These are phyloP conservation scores for Chlorella vulgaris DNA, from an alignment of 139 green algal genomes.

Conservation along the genomic window DNA sequence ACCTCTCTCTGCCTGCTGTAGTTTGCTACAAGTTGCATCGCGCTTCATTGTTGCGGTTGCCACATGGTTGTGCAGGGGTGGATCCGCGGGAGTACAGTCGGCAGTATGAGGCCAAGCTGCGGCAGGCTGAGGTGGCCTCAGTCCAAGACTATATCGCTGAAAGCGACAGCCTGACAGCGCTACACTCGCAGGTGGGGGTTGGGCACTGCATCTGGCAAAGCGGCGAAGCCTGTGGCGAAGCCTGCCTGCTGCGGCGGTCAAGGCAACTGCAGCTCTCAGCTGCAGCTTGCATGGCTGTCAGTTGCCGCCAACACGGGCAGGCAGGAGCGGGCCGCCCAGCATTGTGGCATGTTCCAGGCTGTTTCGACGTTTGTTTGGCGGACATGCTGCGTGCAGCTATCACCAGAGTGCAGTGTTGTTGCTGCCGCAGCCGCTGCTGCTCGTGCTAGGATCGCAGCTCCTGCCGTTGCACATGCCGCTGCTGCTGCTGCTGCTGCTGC, in stretches of 20 bases:
- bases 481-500: background rate
- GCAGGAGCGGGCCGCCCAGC: background rate
- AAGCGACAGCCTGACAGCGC: slow-evolving; percentile 84
- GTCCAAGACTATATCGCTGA: slow-evolving; percentile 96
- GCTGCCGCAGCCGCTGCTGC: background rate
- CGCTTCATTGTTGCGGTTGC: background rate
- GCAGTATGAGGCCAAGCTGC: slow-evolving; percentile 86
- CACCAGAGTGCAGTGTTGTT: no score
- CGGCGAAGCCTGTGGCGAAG: background rate
- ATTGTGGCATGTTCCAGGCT: background rate
- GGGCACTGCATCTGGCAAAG: background rate
- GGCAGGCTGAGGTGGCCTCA: slow-evolving; percentile 85
- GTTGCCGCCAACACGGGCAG: background rate
- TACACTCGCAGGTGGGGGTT: slow-evolving; percentile 80
- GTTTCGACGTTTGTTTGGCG: background rate
- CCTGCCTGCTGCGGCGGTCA: background rate
- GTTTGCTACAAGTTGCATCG: background rate
- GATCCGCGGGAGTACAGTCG: slow-evolving; percentile 78
- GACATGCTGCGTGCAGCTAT: background rate
- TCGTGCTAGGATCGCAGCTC: no score
- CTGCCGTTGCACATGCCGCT: background rate
- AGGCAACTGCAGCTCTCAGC: background rate
- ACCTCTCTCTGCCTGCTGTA: background rate
- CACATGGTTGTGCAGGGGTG: slow-evolving; percentile 30
- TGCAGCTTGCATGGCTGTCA: background rate